Conservation (phyloP, 2,329 filamentous ascomycete species). For the Neofusicoccum umdonicola region DNA sequence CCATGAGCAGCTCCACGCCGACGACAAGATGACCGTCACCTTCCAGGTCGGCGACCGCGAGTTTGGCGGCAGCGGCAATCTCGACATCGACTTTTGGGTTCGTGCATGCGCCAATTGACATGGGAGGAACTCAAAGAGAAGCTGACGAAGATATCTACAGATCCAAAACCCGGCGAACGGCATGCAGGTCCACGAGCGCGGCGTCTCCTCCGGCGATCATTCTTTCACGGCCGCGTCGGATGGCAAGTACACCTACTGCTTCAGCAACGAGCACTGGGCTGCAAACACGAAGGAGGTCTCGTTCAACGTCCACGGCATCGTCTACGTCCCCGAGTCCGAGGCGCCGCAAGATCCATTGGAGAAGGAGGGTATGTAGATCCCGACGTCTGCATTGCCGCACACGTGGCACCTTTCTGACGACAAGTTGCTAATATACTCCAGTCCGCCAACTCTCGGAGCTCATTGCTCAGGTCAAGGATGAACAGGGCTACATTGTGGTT, state of each 20-base stretch:
- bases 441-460: constrained; percentile 82
- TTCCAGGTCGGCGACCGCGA: constrained; percentile 98
- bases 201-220: constrained; percentile 86
- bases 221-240: constrained; percentile 82
- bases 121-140: not conserved
- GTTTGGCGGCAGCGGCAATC: constrained; percentile 88
- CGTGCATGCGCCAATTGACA: constrained; percentile 29
- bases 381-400: constrained; percentile 10
- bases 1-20: constrained; percentile 86
- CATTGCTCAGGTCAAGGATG: constrained; percentile 89
- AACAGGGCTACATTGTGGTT: constrained; percentile 94
- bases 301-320: constrained; percentile 98
- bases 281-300: constrained; percentile 96
- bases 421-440: constrained; percentile 36
- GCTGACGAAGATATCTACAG: constrained; percentile 37
- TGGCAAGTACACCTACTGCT: constrained; percentile 94
- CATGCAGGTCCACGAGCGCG: constrained; percentile 77
- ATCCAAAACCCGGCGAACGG: constrained; percentile 75
- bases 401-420: not conserved
- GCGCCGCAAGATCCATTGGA: constrained; percentile 84
- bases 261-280: constrained; percentile 98
- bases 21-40: constrained; percentile 97
- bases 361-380: constrained; percentile 65
- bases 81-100: constrained; percentile 99
- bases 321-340: constrained; percentile 91